Percentiles rank a stretch among this genome's conserved stretches.
Evolutionary conservation across 2,329 filamentous ascomycete genomes (phyloP).

Genomic region (Mollisiaceae sp.): DNA sequence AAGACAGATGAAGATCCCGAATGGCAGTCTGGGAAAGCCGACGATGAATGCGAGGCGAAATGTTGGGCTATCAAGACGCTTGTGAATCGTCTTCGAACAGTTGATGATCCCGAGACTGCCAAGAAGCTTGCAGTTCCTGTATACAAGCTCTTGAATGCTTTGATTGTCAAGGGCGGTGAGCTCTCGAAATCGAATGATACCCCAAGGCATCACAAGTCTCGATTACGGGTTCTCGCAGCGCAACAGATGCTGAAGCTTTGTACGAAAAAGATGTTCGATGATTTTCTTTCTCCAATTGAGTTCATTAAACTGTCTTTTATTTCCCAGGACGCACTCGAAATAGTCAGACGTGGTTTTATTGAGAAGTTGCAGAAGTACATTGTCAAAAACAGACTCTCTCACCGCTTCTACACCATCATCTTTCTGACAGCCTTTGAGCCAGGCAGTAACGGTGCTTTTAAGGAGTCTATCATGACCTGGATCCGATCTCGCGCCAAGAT

Average conservation of each 20-base stretch:
- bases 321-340: slow-evolving; percentile 75
- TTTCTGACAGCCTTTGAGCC: slow-evolving; percentile 95
- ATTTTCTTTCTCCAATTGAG: slow-evolving; percentile 70
- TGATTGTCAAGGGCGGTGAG: slow-evolving; percentile 80
- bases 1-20: slow-evolving; percentile 60
- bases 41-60: slow-evolving; percentile 85
- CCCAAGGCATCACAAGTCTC: slow-evolving; percentile 76
- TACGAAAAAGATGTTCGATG: slow-evolving; percentile 75
- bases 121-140: slow-evolving; percentile 69
- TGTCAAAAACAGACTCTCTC: slow-evolving; percentile 69
- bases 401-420: slow-evolving; percentile 85
- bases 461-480: slow-evolving; percentile 77
- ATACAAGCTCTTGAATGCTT: slow-evolving; percentile 77
- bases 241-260: slow-evolving; percentile 85
- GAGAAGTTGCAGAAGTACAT: slow-evolving; percentile 91
- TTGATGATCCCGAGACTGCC: slow-evolving; percentile 54
- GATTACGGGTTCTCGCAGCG: slow-evolving; percentile 81
- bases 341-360: slow-evolving; percentile 80
- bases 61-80: slow-evolving; percentile 82
- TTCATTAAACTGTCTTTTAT: slow-evolving; percentile 85
- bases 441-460: slow-evolving; percentile 50
- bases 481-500: slow-evolving; percentile 78
- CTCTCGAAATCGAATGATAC: slow-evolving; percentile 71
- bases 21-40: slow-evolving; percentile 72
- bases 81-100: slow-evolving; percentile 78